A percentile compares a stretch with the other conserved stretches of the same genome.
Evolutionary conservation across 1,139 yeast genomes (phyloP).

Genomic region (Pichia sp.): DNA sequence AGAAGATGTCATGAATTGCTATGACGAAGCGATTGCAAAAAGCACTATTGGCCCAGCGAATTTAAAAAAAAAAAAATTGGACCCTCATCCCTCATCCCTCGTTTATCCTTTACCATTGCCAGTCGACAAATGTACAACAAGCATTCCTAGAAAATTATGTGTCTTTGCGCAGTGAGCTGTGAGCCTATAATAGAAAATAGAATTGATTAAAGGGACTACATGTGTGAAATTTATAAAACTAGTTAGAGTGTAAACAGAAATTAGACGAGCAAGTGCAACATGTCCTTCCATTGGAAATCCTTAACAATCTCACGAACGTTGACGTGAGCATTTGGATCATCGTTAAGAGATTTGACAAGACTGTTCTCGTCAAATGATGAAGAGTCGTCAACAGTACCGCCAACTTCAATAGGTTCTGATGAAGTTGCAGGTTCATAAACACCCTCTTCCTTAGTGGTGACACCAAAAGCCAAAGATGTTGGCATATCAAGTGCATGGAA

Average conservation of each 20-base stretch:
- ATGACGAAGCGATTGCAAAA: not conserved
- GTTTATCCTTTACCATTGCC: too few relatives aligned
- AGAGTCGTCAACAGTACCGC: slow-evolving; percentile 2
- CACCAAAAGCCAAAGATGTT: slow-evolving; percentile 14
- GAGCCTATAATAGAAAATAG: too few relatives aligned
- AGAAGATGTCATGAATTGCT: not conserved
- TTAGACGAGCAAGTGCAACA: slow-evolving; percentile 13
- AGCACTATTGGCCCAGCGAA: too few relatives aligned
- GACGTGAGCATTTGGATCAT: not conserved
- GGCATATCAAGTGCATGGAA: slow-evolving; percentile 56
- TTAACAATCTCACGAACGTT: slow-evolving; percentile 12
- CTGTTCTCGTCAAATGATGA: slow-evolving; percentile 3
- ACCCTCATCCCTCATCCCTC: too few relatives aligned
- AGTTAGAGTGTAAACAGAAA: too few relatives aligned
- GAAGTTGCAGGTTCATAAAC: slow-evolving; percentile 6
- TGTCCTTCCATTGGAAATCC: slow-evolving; percentile 12
- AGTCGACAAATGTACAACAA: too few relatives aligned
- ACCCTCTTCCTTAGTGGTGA: slow-evolving; percentile 7
- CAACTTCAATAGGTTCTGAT: slow-evolving; percentile 5
- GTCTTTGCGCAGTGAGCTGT: too few relatives aligned
- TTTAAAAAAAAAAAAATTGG: too few relatives aligned
- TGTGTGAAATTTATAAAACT: not conserved
- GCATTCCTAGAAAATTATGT: too few relatives aligned
- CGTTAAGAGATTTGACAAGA: slow-evolving; percentile 1
- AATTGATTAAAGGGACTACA: not conserved